Conservation (phyloP, 2,329 filamentous ascomycete genomes). For the Fusarium temperatum region DNA sequence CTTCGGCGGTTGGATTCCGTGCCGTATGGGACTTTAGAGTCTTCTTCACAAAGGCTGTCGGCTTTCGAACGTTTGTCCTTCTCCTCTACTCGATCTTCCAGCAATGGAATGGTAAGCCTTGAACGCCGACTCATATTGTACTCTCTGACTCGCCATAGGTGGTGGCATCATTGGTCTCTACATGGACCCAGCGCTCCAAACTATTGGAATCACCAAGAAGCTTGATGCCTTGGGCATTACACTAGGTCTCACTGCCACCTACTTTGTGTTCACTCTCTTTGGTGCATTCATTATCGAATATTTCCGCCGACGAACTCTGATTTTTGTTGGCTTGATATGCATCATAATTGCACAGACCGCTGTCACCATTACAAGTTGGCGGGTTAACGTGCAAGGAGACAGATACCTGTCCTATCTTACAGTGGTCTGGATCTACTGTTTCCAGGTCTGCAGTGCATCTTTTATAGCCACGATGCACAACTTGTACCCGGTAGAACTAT, state of each 20-base stretch:
- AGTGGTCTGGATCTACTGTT: conserved; percentile 35
- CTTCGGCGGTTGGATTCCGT: conserved; percentile 9
- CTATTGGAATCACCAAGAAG: conserved; percentile 26
- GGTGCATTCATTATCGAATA: conserved; percentile 34
- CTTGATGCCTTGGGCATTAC: conserved; percentile 34
- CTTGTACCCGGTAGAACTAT: conserved; percentile 35
- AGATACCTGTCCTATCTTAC: conserved; percentile 16
- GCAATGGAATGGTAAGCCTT: conserved; percentile 29
- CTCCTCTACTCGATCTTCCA: conserved; percentile 33
- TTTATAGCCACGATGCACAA: conserved; percentile 41
- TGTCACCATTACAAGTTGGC: conserved; percentile 39
- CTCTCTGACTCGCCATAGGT: not conserved
- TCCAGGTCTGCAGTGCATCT: conserved; percentile 37
- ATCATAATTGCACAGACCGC: conserved; percentile 31
- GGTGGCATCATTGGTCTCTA: conserved; percentile 31
- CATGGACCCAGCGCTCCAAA: conserved; percentile 27
- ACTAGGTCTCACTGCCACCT: conserved; percentile 26
- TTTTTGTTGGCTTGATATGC: conserved; percentile 29
- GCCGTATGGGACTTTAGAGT: conserved; percentile 34
- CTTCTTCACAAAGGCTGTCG: conserved; percentile 31
- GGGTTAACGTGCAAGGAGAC: not conserved
- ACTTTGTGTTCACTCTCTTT: conserved; percentile 38
- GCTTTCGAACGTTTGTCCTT: conserved; percentile 25
- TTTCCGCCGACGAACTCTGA: conserved; percentile 31
- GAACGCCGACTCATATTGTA: not conserved